phyloP scores from a whole-genome alignment of 2,329 filamentous ascomycete species.

The Plenodomus biglobosus region DNA sequence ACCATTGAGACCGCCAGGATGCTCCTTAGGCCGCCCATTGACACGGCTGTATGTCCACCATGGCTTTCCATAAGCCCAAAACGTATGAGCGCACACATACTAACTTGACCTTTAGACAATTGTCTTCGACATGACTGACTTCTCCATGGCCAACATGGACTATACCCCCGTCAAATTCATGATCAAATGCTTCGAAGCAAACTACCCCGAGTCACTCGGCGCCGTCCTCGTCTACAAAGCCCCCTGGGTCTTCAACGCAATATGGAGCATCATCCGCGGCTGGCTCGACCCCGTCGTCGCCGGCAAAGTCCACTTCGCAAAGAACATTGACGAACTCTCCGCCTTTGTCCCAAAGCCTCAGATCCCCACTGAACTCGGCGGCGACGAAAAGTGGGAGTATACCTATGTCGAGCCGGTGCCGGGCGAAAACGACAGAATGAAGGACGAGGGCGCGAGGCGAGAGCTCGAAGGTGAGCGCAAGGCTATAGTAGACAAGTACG shows the following conservation, averaged over 20 bases:
- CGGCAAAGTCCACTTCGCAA: slow-evolving; percentile 90
- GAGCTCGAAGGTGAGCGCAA: slow-evolving; percentile 65
- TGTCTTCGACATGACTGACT: slow-evolving; percentile 93
- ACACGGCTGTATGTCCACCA: slow-evolving; percentile 75
- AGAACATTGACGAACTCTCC: slow-evolving; percentile 74
- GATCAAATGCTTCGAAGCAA: slow-evolving; percentile 99
- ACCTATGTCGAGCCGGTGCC: slow-evolving; percentile 73
- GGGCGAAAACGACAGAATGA: slow-evolving; percentile 77
- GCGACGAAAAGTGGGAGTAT: slow-evolving; percentile 83
- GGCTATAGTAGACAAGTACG: slow-evolving; percentile 69
- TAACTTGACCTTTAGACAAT: slow-evolving; percentile 63
- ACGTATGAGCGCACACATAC: background rate
- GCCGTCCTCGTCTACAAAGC: slow-evolving; percentile 92
- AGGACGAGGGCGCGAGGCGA: slow-evolving; percentile 62
- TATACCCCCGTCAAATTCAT: slow-evolving; percentile 98
- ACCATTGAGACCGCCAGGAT: slow-evolving; percentile 92
- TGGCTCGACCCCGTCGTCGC: slow-evolving; percentile 98
- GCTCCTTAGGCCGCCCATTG: slow-evolving; percentile 74
- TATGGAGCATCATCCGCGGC: slow-evolving; percentile 92
- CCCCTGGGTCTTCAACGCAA: slow-evolving; percentile 96
- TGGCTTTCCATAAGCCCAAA: slow-evolving; percentile 1
- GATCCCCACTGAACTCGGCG: slow-evolving; percentile 82
- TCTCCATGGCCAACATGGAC: slow-evolving; percentile 96
- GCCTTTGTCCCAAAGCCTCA: slow-evolving; percentile 70
- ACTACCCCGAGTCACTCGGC: slow-evolving; percentile 92